These are phyloP conservation scores for Termitomyces heimii DNA, from an alignment of 768 basidiomycete species.

Conservation along the genomic window DNA sequence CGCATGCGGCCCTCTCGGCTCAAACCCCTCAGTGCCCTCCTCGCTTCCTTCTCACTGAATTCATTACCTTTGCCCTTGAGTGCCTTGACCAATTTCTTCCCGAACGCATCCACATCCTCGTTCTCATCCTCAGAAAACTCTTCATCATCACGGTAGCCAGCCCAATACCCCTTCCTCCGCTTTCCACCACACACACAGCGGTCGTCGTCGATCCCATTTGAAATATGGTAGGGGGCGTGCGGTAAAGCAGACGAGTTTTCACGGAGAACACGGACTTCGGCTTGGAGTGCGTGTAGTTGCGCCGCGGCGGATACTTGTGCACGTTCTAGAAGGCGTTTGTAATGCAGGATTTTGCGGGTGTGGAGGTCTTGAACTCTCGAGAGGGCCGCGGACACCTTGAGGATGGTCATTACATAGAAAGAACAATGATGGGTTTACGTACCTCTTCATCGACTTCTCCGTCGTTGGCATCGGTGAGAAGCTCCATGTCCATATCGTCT, in stretches of 20 bases:
- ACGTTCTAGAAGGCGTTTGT: slow-evolving; percentile 76
- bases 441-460: slow-evolving; percentile 73
- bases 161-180: slow-evolving; percentile 65
- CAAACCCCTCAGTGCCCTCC: slow-evolving; percentile 55
- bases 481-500: slow-evolving; percentile 63
- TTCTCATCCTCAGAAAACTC: slow-evolving; percentile 25
- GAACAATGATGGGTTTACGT: slow-evolving; percentile 5
- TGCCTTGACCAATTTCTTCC: slow-evolving; percentile 28
- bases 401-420: not conserved
- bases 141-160: slow-evolving; percentile 52
- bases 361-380: slow-evolving; percentile 35
- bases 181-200: slow-evolving; percentile 55
- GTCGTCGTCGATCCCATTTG: slow-evolving; percentile 21
- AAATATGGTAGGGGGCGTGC: slow-evolving; percentile 11
- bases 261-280: slow-evolving; percentile 66
- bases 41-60: slow-evolving; percentile 68
- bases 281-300: slow-evolving; percentile 82
- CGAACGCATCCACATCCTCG: slow-evolving; percentile 30
- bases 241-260: slow-evolving; percentile 22
- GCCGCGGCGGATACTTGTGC: slow-evolving; percentile 75
- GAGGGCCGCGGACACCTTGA: slow-evolving; percentile 34
- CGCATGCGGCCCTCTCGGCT: slow-evolving; percentile 67
- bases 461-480: slow-evolving; percentile 58
- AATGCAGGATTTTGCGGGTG: slow-evolving; percentile 56
- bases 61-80: slow-evolving; percentile 46